Evolutionary conservation across 1,284 basidiomycete genomes (phyloP).

Genomic region (Sporisorium scitamineum): DNA sequence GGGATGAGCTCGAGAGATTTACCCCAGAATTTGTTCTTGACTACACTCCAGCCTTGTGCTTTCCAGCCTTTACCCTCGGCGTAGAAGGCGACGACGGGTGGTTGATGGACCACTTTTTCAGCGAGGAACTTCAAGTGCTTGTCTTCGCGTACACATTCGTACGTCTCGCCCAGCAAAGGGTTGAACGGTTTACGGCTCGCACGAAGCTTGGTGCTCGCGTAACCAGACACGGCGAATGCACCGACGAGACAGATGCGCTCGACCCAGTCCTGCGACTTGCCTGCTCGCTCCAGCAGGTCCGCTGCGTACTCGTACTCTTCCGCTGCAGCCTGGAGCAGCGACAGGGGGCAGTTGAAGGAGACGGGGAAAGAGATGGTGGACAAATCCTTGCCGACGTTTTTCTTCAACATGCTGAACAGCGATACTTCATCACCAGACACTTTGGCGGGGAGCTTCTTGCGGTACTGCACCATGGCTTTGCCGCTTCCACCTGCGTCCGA

Average conservation of each 20-base stretch:
- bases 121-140: conserved; percentile 63
- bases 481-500: conserved; percentile 16
- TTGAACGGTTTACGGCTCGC: conserved; percentile 69
- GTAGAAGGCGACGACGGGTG: conserved; percentile 64
- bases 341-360: conserved; percentile 69
- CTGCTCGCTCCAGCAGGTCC: conserved; percentile 64
- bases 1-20: conserved; percentile 68
- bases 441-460: conserved; percentile 74
- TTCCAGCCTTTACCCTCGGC: conserved; percentile 67
- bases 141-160: conserved; percentile 66
- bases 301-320: conserved; percentile 69
- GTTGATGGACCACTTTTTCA: conserved; percentile 68
- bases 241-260: conserved; percentile 63
- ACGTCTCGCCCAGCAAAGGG: conserved; percentile 68
- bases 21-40: conserved; percentile 70
- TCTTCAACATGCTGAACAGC: conserved; percentile 85
- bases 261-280: conserved; percentile 56
- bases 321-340: conserved; percentile 64
- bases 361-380: conserved; percentile 69
- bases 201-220: conserved; percentile 65
- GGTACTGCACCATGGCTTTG: conserved; percentile 52
- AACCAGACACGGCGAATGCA: conserved; percentile 65
- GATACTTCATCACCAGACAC: conserved; percentile 83
- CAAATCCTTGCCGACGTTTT: conserved; percentile 77
- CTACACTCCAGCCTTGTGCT: conserved; percentile 55